A percentile compares a stretch with the other conserved stretches of the same genome.
Evolutionary conservation across 2,329 filamentous ascomycete genomes (phyloP).

Genomic region (Gyromitra esculenta): DNA sequence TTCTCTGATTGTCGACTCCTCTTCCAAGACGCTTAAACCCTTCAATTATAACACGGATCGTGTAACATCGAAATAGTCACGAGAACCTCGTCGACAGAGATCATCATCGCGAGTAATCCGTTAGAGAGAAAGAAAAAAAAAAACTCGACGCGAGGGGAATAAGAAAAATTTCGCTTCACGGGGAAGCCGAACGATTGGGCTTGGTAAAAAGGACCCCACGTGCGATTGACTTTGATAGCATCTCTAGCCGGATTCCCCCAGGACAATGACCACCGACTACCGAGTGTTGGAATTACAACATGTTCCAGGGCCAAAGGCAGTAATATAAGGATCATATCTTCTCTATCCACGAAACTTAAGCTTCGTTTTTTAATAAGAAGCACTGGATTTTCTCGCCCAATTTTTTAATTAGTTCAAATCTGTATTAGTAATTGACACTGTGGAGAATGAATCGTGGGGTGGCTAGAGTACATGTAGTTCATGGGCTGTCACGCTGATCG

Average conservation of each 20-base stretch:
- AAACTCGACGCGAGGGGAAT: conserved; percentile 13
- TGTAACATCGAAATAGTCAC: conserved; percentile 38
- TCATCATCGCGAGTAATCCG: conserved; percentile 18
- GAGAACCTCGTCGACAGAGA: conserved; percentile 18
- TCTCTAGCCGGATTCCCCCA: conserved; percentile 26
- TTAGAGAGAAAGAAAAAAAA: neutral
- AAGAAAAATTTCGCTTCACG: conserved; percentile 14
- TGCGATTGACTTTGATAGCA: conserved; percentile 3
- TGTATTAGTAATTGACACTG: neutral
- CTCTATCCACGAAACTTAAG: conserved; percentile 1
- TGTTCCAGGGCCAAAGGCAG: conserved; percentile 33
- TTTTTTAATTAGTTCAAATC: neutral
- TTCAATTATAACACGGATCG: conserved; percentile 19
- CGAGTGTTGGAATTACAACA: conserved; percentile 43
- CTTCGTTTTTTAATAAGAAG: neutral
- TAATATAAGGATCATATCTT: conserved; percentile 37
- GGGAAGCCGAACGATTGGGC: conserved; percentile 26
- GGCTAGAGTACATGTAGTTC: neutral
- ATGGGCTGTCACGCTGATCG: conserved; percentile 16
- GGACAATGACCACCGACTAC: conserved; percentile 7
- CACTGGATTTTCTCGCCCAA: neutral
- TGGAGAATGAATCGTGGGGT: conserved; percentile 4
- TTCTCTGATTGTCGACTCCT: neutral
- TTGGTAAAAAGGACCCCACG: conserved; percentile 29
- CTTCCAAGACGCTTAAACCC: neutral